Base-by-base conservation (phyloP, 257 asterid species). In the Solanum sparsipilum region DNA sequence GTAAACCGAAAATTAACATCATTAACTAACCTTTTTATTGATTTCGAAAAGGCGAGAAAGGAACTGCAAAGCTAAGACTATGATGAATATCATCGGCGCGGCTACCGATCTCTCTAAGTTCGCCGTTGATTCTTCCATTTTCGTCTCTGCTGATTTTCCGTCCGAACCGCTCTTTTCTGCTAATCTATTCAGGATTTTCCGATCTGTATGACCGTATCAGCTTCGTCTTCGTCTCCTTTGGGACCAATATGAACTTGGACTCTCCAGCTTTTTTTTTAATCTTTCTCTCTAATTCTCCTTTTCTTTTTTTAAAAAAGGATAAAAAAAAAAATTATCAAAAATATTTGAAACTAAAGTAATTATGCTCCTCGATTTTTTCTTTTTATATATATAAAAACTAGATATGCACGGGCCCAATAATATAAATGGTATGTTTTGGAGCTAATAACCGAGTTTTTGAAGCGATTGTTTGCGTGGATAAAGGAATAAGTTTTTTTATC, bases 51-150 rank as follows among this genome's bases (percentile, higher is more conserved):
- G 91, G 89, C 96, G 95, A 34, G 97, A 93, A 41, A 88, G 89
- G 73, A 92, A 88, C 84, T 95, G 98, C 84, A 94, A 88, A 87
- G 84, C 84, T 48, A 90, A 92, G 18, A 96, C 98, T 84, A 94
- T 88, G 90, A 92, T 63, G 94, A 95, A 94, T 87, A 95, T 88
- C 73, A 89, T n/a, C 21, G 97, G 96, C 88, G 98, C 96, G 20
- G 98, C 96, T 36, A 93, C 86, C 39, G 98, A 95, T 90, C 86
- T 94, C 83, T 90, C 92, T 58, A 88, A 91, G 85, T 90, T 92
- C 86, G 90, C 88, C 87, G 88, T 72, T 85, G 88, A 88, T 73
- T 95, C 98, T 84, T 92, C 95, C 99, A 95, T 94, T 71, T 65
- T 48, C 63, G 25, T 72, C 39, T 31, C n/a, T 75, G 32, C 79